A percentile compares a stretch with the other conserved stretches of the same genome.
Conservation (phyloP, 495 filamentous ascomycete genomes). For the Aspergillus cavernicola region DNA sequence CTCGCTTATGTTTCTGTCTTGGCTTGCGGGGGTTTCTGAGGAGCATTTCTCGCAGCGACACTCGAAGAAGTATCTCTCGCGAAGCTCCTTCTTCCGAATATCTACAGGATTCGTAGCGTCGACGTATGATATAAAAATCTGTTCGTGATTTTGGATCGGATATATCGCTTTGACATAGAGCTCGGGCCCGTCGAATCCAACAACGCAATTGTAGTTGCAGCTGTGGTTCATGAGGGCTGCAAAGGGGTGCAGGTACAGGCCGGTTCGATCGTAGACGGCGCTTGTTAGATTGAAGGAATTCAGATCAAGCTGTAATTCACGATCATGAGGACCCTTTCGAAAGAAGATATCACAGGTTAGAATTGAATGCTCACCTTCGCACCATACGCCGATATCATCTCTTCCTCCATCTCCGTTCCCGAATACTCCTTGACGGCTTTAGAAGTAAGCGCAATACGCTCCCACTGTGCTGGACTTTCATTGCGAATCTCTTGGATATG, state of each 20-base stretch:
- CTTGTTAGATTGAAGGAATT: slow-evolving; percentile 62
- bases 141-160: slow-evolving; percentile 49
- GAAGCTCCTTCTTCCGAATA: slow-evolving; percentile 49
- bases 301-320: slow-evolving; percentile 39
- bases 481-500: slow-evolving; percentile 44
- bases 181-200: slow-evolving; percentile 56
- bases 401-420: slow-evolving; percentile 35
- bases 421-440: slow-evolving; percentile 54
- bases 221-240: slow-evolving; percentile 64
- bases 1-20: slow-evolving; percentile 5
- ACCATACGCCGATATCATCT: slow-evolving; percentile 36
- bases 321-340: background rate
- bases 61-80: slow-evolving; percentile 59
- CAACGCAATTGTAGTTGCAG: slow-evolving; percentile 63
- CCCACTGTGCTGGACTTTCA: slow-evolving; percentile 34
- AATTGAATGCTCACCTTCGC: slow-evolving; percentile 35
- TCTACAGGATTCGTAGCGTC: slow-evolving; percentile 53
- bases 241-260: slow-evolving; percentile 57
- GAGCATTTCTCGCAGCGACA: slow-evolving; percentile 58
- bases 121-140: slow-evolving; percentile 67
- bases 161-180: slow-evolving; percentile 43
- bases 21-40: slow-evolving; percentile 12
- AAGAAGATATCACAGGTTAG: background rate
- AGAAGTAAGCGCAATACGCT: slow-evolving; percentile 49
- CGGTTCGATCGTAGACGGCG: slow-evolving; percentile 55